Evolutionary conservation across 1,284 basidiomycete species (phyloP).

Genomic region (Psilocybe mexicana): DNA sequence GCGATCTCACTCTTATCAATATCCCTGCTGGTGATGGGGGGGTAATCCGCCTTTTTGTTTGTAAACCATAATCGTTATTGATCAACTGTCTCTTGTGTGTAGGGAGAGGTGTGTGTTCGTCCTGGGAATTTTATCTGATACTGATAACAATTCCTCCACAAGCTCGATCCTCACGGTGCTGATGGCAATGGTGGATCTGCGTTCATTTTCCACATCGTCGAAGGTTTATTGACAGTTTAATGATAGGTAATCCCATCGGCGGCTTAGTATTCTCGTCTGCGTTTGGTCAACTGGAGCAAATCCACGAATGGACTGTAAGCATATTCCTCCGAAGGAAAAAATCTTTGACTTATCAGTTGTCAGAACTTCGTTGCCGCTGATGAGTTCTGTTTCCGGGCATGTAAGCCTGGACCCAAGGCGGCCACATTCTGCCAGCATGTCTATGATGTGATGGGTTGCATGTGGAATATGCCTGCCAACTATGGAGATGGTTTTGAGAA

Average conservation of each 20-base stretch:
- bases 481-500: slow-evolving; percentile 62
- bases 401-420: slow-evolving; percentile 59
- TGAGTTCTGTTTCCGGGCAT: slow-evolving; percentile 77
- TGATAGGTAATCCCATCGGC: slow-evolving; percentile 62
- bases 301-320: slow-evolving; percentile 68
- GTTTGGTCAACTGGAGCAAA: slow-evolving; percentile 58
- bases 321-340: not conserved
- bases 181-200: slow-evolving; percentile 50
- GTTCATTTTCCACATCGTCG: slow-evolving; percentile 1
- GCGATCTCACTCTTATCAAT: slow-evolving; percentile 68
- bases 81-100: not conserved
- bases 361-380: slow-evolving; percentile 58
- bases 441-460: slow-evolving; percentile 66
- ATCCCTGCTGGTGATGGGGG: slow-evolving; percentile 62
- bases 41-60: slow-evolving; percentile 34
- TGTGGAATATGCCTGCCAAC: slow-evolving; percentile 70
- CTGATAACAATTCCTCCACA: slow-evolving; percentile 14
- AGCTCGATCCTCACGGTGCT: slow-evolving; percentile 63
- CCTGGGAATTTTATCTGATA: not conserved
- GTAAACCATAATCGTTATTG: not conserved
- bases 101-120: slow-evolving; percentile 32
- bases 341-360: not conserved
- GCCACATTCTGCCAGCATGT: slow-evolving; percentile 65
- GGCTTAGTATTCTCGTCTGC: slow-evolving; percentile 73
- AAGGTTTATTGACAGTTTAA: slow-evolving; percentile 2